phyloP scores from a whole-genome alignment of 2,329 filamentous ascomycete species.

The Sporothrix luriei region DNA sequence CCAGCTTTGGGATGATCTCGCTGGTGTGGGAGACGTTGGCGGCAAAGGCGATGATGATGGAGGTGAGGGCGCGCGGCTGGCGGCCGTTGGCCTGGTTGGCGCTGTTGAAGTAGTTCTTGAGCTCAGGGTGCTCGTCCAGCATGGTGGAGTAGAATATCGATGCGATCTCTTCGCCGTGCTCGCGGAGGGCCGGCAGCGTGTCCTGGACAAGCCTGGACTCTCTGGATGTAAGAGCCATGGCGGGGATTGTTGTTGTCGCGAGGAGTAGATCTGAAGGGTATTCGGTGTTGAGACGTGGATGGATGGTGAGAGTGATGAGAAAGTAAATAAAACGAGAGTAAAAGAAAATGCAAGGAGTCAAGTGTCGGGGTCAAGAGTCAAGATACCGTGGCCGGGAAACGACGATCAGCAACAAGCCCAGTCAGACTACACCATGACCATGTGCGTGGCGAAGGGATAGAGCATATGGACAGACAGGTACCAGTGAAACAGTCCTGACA shows the following conservation, averaged over 20 bases:
- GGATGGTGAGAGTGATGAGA: background rate
- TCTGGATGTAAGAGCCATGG: conserved; percentile 50
- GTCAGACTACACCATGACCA: background rate
- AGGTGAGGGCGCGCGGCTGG: conserved; percentile 64
- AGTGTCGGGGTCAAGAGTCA: no score
- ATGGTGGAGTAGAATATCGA: conserved; percentile 72
- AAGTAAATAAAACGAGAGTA: background rate
- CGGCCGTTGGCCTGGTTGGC: conserved; percentile 65
- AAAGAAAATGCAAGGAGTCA: background rate
- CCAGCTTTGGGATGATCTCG: conserved; percentile 57
- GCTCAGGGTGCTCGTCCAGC: conserved; percentile 64
- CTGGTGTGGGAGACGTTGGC: conserved; percentile 67
- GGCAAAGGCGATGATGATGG: conserved; percentile 70
- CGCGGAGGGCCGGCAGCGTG: conserved; percentile 68
- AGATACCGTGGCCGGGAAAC: no score
- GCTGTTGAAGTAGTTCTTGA: conserved; percentile 71
- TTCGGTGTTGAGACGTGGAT: background rate
- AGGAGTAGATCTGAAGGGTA: background rate
- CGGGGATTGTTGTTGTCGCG: background rate
- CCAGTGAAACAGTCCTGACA: background rate
- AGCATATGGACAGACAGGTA: conserved; percentile 10
- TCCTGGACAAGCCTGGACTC: conserved; percentile 68
- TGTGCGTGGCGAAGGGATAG: conserved; percentile 20
- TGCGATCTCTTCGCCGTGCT: conserved; percentile 70
- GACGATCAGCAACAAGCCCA: background rate